Evolutionary conservation across 805 yeast genomes (phyloP).

Genomic region (Lipomyces chichibuensis): DNA sequence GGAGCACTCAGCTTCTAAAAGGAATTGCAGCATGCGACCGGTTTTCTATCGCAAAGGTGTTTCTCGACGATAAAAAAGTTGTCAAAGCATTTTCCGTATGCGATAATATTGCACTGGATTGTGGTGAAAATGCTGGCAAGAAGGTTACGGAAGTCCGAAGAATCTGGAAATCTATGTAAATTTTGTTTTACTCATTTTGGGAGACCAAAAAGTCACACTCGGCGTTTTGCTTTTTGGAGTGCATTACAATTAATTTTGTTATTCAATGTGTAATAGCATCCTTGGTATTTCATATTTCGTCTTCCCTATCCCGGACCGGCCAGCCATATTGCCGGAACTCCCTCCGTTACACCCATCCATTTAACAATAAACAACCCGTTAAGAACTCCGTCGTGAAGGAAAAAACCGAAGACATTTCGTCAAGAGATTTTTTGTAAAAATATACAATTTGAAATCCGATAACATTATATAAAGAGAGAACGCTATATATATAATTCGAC

Average conservation of each 20-base stretch:
- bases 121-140: not conserved
- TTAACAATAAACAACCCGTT: not conserved
- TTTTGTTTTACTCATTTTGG: not conserved
- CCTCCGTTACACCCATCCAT: not conserved
- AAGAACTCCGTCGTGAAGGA: not conserved
- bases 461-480: not conserved
- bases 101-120: not conserved
- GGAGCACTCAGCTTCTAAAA: not conserved
- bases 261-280: not conserved
- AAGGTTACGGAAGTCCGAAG: not conserved
- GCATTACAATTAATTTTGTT: not conserved
- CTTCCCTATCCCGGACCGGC: not conserved
- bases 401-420: not conserved
- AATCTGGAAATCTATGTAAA: not conserved
- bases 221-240: not conserved
- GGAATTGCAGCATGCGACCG: slow-evolving; percentile 19
- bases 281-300: not conserved
- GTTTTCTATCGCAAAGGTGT: slow-evolving; percentile 25
- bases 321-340: not conserved
- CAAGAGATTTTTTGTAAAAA: not conserved
- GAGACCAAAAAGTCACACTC: not conserved
- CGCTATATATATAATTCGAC: not conserved
- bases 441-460: not conserved
- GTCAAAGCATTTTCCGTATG: slow-evolving; percentile 10
- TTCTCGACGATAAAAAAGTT: slow-evolving; percentile 7